Percentiles rank a stretch among this genome's conserved stretches.
Conservation (phyloP, 2,329 filamentous ascomycete species). For the Aspergillus calidoustus region DNA sequence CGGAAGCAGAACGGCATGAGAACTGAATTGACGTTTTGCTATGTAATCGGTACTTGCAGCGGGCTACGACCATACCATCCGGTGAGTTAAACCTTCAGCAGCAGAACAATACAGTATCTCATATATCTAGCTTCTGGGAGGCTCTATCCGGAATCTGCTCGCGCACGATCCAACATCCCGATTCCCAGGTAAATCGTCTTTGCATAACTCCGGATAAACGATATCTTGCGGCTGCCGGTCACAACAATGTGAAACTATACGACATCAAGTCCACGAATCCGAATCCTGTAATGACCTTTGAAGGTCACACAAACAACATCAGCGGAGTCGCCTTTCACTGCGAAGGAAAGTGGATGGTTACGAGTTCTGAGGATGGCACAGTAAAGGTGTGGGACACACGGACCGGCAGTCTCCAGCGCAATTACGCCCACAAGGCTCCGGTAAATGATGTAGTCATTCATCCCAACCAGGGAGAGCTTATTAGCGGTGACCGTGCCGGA, state of each 20-base stretch:
- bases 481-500: conserved; percentile 90
- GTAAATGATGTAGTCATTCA: conserved; percentile 99
- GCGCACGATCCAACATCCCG: conserved; percentile 94
- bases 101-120: background rate
- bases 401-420: conserved; percentile 82
- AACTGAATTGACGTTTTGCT: conserved; percentile 15
- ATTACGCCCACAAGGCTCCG: conserved; percentile 85
- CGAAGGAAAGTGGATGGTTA: conserved; percentile 99
- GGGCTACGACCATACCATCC: conserved; percentile 76
- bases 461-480: conserved; percentile 96
- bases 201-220: conserved; percentile 99
- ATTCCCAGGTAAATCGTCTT: conserved; percentile 97
- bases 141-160: conserved; percentile 97
- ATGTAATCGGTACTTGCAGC: conserved; percentile 49
- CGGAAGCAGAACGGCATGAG: background rate
- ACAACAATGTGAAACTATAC: conserved; percentile 93
- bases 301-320: conserved; percentile 94
- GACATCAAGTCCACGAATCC: conserved; percentile 99
- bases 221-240: conserved; percentile 80
- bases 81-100: conserved; percentile 52
- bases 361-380: conserved; percentile 92
- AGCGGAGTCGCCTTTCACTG: conserved; percentile 98
- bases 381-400: conserved; percentile 98
- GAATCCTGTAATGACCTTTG: conserved; percentile 88
- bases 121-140: conserved; percentile 82